phyloP scores from a whole-genome alignment of 768 basidiomycete genomes.

The Suillus sp. region DNA sequence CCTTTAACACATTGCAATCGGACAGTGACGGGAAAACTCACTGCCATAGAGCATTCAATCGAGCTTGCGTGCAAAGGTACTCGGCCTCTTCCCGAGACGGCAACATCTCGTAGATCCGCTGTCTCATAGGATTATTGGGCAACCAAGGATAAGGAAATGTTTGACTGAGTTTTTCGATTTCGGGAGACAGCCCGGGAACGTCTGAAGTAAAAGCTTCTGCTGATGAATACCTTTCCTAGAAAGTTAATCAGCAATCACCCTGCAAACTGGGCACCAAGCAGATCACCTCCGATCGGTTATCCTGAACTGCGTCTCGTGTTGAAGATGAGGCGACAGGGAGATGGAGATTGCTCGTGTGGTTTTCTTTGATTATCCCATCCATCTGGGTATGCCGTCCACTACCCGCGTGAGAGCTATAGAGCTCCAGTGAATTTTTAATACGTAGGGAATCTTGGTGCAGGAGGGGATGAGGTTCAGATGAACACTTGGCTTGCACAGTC shows the following conservation, averaged over 20 bases:
- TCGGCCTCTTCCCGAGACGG: conserved; percentile 61
- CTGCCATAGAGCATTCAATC: conserved; percentile 74
- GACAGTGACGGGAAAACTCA: conserved; percentile 38
- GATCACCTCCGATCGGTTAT: conserved; percentile 30
- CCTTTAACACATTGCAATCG: conserved; percentile 3
- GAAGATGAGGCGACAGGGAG: conserved; percentile 7
- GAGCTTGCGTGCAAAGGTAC: conserved; percentile 62
- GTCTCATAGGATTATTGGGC: conserved; percentile 61
- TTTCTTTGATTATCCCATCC: conserved; percentile 12
- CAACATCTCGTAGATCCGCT: conserved; percentile 63
- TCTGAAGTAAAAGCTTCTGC: conserved; percentile 25
- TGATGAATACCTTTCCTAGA: conserved; percentile 30
- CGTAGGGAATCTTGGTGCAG: conserved; percentile 58
- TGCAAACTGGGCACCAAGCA: not conserved
- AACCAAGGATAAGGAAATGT: conserved; percentile 74
- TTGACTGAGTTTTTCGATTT: conserved; percentile 53
- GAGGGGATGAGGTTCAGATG: conserved; percentile 53
- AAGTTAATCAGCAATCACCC: not conserved
- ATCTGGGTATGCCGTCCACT: conserved; percentile 17
- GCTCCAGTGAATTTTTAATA: conserved; percentile 69
- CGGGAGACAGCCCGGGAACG: conserved; percentile 28
- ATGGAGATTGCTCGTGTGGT: conserved; percentile 20
- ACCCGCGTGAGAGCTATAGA: conserved; percentile 44
- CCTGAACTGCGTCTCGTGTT: conserved; percentile 13
- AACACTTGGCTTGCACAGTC: conserved; percentile 41